Conservation (phyloP, 1,139 yeast genomes). For the Debaryomyces subglobosus region DNA sequence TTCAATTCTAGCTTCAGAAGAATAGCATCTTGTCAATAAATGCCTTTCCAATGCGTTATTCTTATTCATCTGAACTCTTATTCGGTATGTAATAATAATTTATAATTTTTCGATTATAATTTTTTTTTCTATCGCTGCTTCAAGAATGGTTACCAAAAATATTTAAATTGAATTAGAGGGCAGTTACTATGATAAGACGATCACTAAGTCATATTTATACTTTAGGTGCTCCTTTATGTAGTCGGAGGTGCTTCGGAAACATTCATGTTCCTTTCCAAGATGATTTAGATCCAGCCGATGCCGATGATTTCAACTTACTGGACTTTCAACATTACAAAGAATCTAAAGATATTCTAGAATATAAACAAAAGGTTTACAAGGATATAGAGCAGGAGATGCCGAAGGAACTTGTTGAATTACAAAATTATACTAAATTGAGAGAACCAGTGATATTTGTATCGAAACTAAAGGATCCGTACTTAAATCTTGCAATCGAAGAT, state of each 20-base stretch:
- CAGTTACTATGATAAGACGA: not conserved
- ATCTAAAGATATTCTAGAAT: conserved; percentile 26
- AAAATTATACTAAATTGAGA: conserved; percentile 19
- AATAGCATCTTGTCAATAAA: conserved; percentile 56
- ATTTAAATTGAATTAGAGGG: not conserved
- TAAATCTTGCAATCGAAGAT: conserved; percentile 83
- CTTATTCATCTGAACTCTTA: conserved; percentile 28
- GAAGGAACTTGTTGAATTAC: conserved; percentile 8
- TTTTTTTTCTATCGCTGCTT: conserved; percentile 1
- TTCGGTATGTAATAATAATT: not conserved
- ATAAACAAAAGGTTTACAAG: not conserved
- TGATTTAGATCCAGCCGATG: conserved; percentile 37
- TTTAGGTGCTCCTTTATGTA: not conserved
- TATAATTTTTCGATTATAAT: not conserved
- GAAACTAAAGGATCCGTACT: conserved; percentile 61
- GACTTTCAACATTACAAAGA: conserved; percentile 47
- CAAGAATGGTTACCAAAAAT: not conserved
- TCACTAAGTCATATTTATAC: not conserved
- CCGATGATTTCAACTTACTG: conserved; percentile 40
- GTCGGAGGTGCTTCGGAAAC: conserved; percentile 15
- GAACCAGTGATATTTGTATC: conserved; percentile 46
- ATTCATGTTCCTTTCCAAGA: conserved; percentile 42
- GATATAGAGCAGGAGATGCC: not conserved
- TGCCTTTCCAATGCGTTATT: conserved; percentile 50
- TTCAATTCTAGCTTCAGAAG: conserved; percentile 41